phyloP scores from a whole-genome alignment of 495 filamentous ascomycete genomes.

The Xeromyces bisporus region DNA sequence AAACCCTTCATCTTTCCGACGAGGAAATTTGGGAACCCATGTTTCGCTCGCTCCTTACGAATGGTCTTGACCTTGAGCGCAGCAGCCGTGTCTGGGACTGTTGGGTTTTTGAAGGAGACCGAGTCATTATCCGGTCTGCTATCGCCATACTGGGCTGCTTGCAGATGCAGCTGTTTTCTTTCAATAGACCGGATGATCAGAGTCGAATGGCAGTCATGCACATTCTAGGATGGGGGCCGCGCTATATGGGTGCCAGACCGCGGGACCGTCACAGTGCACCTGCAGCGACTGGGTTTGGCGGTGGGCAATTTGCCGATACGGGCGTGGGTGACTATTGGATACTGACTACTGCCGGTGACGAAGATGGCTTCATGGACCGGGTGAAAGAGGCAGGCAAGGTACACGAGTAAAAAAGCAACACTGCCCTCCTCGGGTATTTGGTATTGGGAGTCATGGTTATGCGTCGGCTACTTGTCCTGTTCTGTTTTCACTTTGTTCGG shows the following conservation, averaged over 20 bases:
- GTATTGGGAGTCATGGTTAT: too few relatives aligned
- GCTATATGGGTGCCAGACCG: slow-evolving; percentile 17
- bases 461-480: too few relatives aligned
- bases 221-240: slow-evolving; percentile 37
- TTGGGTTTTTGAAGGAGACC: slow-evolving; percentile 85
- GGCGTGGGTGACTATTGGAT: slow-evolving; percentile 29
- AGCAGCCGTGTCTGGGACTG: slow-evolving; percentile 79
- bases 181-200: slow-evolving; percentile 27
- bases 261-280: slow-evolving; percentile 28
- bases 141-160: slow-evolving; percentile 51
- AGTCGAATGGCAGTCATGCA: slow-evolving; percentile 18
- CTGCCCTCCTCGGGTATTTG: too few relatives aligned
- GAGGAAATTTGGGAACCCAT: slow-evolving; percentile 39
- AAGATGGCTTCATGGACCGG: slow-evolving; percentile 52
- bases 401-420: too few relatives aligned
- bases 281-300: slow-evolving; percentile 22
- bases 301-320: slow-evolving; percentile 20
- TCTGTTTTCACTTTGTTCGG: too few relatives aligned
- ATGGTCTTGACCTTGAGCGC: slow-evolving; percentile 49
- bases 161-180: slow-evolving; percentile 45
- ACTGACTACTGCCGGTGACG: slow-evolving; percentile 29
- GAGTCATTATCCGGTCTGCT: slow-evolving; percentile 57
- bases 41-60: slow-evolving; percentile 40
- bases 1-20: slow-evolving; percentile 26
- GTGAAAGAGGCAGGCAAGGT: slow-evolving; percentile 59